Base-by-base conservation (phyloP, 2,329 filamentous ascomycete genomes). In the Colletotrichum orbiculare region DNA sequence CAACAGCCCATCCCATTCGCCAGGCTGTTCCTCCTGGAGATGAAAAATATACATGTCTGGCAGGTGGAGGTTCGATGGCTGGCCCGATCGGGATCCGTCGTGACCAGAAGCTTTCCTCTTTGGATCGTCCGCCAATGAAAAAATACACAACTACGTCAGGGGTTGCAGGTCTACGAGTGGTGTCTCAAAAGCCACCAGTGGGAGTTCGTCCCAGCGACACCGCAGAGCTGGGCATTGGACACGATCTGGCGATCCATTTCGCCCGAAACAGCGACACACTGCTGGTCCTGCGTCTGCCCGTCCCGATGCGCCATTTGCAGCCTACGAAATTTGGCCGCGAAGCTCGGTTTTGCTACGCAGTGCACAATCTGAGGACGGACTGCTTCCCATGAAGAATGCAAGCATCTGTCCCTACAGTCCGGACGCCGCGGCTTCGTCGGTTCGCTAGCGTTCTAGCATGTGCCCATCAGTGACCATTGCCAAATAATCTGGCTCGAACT, bases 21-120 rank as follows among this genome's bases (percentile, higher is more conserved):
- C 50, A 55, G 49, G 35, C 37, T 54, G 42, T 61, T 46, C 45
- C 17, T 39, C 11, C 43, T 56, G 35, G 8, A 35, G 13, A 38
- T 48, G n/a, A 41, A 38, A 64, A 45, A 49, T 13, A 49, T 64
- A 42, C 53, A 66, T 8, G 58, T 63, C 47, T 63, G 47, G 58
- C 63, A 63, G 53, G 35, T 63, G 47, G 52, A 11, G 47, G 47
- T 62, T 65, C 62, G 52, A 65, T 57, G 58, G 52, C 46, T 62
- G 52, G 41, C 58, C 47, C 62, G 63, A 57, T 57, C 33, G 17
- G 53, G 52, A 34, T 7, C 52, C 47, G 35, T 41, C 12, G 35
- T 50, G 38, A 38, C 57, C n/a, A 46, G 35, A 50, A 45, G 15
- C 15, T 54, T 65, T 6, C 47, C 58, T 7, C 25, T 56, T 57